Conservation (phyloP, 2,329 filamentous ascomycete species). For the Talaromyces sp. region DNA sequence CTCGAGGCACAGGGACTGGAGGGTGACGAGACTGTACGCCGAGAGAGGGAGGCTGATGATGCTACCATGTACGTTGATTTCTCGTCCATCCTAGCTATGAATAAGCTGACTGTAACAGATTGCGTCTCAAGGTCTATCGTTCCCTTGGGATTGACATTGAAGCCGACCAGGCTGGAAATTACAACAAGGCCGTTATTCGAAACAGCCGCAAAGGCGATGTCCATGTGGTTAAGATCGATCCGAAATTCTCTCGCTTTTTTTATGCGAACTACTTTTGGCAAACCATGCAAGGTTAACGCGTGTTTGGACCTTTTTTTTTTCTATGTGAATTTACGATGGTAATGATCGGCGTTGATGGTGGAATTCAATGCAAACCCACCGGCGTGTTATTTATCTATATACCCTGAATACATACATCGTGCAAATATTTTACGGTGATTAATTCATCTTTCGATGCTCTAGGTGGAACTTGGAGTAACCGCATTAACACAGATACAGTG, state of each 20-base stretch:
- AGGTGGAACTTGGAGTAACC: too few species aligned
- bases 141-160: constrained; percentile 87
- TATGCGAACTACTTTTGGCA: constrained; percentile 97
- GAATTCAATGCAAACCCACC: not conserved
- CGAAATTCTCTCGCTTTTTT: constrained; percentile 84
- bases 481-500: not conserved
- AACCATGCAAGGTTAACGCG: constrained; percentile 58
- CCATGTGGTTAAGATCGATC: constrained; percentile 89
- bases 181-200: constrained; percentile 76
- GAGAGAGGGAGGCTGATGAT: constrained; percentile 49
- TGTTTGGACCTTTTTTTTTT: not conserved
- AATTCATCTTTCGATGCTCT: too few species aligned
- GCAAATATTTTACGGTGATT: not conserved
- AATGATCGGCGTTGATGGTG: constrained; percentile 6
- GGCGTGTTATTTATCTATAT: constrained; percentile 3
- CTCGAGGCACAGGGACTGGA: constrained; percentile 84
- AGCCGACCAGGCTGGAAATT: constrained; percentile 72
- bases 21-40: constrained; percentile 53
- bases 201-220: constrained; percentile 87
- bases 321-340: not conserved
- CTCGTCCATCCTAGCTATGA: too few species aligned
- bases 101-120: constrained; percentile 33
- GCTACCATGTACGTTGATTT: constrained; percentile 38
- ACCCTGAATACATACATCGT: constrained; percentile 3
- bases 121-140: constrained; percentile 86